These are phyloP conservation scores for Diaporthe sp. DNA, from an alignment of 2,329 filamentous ascomycete genomes.

Conservation along the genomic window DNA sequence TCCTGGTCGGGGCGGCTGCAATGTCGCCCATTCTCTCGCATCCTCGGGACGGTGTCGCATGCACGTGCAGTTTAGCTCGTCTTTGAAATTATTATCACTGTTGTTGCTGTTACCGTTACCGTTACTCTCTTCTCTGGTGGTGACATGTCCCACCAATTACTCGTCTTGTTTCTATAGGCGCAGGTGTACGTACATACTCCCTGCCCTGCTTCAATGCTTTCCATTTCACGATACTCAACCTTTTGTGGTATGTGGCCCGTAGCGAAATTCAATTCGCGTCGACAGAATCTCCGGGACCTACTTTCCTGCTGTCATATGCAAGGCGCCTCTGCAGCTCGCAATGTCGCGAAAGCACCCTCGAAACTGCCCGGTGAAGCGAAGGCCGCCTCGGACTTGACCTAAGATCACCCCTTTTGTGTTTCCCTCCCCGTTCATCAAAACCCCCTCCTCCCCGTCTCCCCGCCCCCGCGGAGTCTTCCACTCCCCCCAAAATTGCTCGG, in stretches of 20 bases:
- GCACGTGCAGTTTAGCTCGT: too few species aligned
- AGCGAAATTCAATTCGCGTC: not conserved
- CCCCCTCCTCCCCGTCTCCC: not conserved
- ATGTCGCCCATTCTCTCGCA: not conserved
- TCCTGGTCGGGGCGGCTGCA: constrained; percentile 1
- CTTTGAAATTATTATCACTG: not conserved
- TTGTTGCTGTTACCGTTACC: not conserved
- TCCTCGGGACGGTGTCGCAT: not conserved
- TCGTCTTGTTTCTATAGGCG: not conserved
- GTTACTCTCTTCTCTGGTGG: too few species aligned
- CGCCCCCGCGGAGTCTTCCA: not conserved
- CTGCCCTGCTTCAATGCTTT: not conserved
- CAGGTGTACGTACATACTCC: not conserved
- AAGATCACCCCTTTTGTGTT: not conserved
- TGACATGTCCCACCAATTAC: not conserved
- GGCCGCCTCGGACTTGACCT: constrained; percentile 14
- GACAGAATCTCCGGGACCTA: not conserved
- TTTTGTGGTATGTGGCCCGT: not conserved
- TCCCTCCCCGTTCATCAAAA: not conserved
- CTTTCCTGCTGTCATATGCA: not conserved
- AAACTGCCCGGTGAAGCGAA: constrained; percentile 20
- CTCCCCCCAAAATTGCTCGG: not conserved
- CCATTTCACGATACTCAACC: not conserved
- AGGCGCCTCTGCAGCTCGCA: not conserved
- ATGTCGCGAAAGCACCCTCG: constrained; percentile 24